A percentile compares a stretch with the other conserved stretches of the same genome.
phyloP scores from a whole-genome alignment of 1,139 yeast genomes.

The Blastobotrys indianensis region DNA sequence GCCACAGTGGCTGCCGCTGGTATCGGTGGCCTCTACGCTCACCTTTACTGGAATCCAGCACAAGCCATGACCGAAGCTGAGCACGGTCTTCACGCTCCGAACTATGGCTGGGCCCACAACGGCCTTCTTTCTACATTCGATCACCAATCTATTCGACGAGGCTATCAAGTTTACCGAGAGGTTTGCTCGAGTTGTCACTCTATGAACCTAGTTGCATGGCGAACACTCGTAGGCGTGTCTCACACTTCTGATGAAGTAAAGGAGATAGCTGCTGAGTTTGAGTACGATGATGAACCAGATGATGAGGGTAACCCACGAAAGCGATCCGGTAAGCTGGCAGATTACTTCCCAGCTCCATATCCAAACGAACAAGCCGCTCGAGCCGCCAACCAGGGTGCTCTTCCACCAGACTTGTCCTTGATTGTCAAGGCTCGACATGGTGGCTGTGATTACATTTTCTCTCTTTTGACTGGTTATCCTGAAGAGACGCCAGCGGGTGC shows the following conservation, averaged over 20 bases:
- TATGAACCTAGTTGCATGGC: constrained; percentile 95
- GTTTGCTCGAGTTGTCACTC: constrained; percentile 99
- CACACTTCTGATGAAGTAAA: constrained; percentile 88
- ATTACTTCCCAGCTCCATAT: constrained; percentile 91
- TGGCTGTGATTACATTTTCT: constrained; percentile 90
- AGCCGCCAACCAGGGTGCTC: constrained; percentile 98
- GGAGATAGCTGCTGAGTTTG: constrained; percentile 93
- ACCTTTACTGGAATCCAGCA: constrained; percentile 42
- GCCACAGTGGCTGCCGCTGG: constrained; percentile 30
- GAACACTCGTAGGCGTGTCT: constrained; percentile 94
- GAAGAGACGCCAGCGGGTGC: constrained; percentile 99
- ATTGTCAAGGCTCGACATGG: constrained; percentile 99
- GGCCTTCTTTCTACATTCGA: constrained; percentile 87
- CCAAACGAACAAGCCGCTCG: constrained; percentile 98
- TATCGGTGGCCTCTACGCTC: constrained; percentile 31
- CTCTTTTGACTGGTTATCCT: constrained; percentile 96
- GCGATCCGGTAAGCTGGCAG: constrained; percentile 98
- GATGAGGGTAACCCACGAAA: constrained; percentile 98
- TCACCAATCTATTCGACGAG: constrained; percentile 97
- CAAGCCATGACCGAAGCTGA: constrained; percentile 98
- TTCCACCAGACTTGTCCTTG: constrained; percentile 96
- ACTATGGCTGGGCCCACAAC: constrained; percentile 87
- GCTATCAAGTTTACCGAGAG: constrained; percentile 97
- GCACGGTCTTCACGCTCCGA: constrained; percentile 96
- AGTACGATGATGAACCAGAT: constrained; percentile 98